Evolutionary conservation across 257 asterid species (phyloP).

Genomic region (Petunia axillaris): DNA sequence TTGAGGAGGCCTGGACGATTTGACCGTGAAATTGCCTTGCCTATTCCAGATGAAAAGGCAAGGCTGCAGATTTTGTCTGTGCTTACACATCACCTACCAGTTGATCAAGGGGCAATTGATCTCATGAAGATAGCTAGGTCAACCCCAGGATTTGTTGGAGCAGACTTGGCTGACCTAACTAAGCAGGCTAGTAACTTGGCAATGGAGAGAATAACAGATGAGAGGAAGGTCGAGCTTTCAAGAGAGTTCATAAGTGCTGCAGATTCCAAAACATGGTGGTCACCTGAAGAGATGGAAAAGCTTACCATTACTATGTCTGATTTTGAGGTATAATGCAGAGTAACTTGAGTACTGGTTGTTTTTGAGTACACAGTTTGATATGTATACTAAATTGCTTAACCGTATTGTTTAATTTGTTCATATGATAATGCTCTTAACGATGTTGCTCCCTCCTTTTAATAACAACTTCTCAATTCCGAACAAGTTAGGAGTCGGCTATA

Average conservation of each 20-base stretch:
- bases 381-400: too few relatives aligned
- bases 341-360: background rate
- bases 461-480: too few relatives aligned
- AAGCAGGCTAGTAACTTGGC: slow-evolving; percentile 85
- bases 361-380: too few relatives aligned
- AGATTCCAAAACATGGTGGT: slow-evolving; percentile 66
- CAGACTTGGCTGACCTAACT: slow-evolving; percentile 77
- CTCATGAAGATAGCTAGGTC: slow-evolving; percentile 72
- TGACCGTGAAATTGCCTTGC: slow-evolving; percentile 77
- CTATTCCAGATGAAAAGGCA: slow-evolving; percentile 79
- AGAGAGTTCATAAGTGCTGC: slow-evolving; percentile 33
- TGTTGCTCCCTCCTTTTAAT: too few relatives aligned
- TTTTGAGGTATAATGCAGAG: slow-evolving; percentile 66
- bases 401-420: too few relatives aligned
- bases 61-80: slow-evolving; percentile 71
- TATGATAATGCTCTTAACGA: too few relatives aligned
- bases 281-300: slow-evolving; percentile 63
- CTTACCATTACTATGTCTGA: slow-evolving; percentile 71
- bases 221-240: slow-evolving; percentile 48
- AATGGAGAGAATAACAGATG: slow-evolving; percentile 71
- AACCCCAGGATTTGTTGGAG: slow-evolving; percentile 93
- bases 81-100: slow-evolving; percentile 59
- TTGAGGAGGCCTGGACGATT: slow-evolving; percentile 95
- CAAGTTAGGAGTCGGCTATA: background rate
- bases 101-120: slow-evolving; percentile 78